Base-by-base conservation (phyloP, 345 rosid species). In the Cardamine resedifolia region DNA sequence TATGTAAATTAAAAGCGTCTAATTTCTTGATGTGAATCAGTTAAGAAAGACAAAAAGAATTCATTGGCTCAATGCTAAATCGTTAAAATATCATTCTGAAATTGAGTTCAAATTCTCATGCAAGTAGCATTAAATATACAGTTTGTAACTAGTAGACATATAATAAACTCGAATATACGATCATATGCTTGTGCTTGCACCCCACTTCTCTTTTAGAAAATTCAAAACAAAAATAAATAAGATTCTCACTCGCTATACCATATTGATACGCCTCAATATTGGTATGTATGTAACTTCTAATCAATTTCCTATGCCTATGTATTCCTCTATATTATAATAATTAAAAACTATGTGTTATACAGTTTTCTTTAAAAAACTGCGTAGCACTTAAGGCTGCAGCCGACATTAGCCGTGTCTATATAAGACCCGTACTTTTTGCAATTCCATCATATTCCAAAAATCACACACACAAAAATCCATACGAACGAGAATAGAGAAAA, bases 331-430 rank as follows among this genome's bases (percentile, higher is more conserved):
- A 70, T 55, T 47, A 68, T 55, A 63, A 27, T 61, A 59, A 38
- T 24, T 2, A 2, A 49, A 68, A 60, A 68, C 28, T 33, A 60
- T 51, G 10, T 59, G 27, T 38, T 63, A 76, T 19, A 64, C 70
- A 45, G 33, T n/a, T 76, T 76, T 70, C 38, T 48, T 76, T 63
- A 66, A 70, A 63, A 47, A 0, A 5, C 21, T 15, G 58, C 52
- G 12, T 62, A 33, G 47, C 52, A 45, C 43, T 23, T 19, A 53
- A 43, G 64, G 21, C 53, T 70, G 36, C 64, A 57, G 66, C 76
- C 71, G 79, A 28, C 79, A 63, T 76, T 45, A 57, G 10, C 5
- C 18, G 11, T 36, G 47, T 62, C 67, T 76, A 76, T 70, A 76
- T 76, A 76, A 70, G 67, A 64, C 60, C 71, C 20, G 10, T 28